Evolutionary conservation across 345 rosid species (phyloP).

Genomic region (Luvunga scandens): DNA sequence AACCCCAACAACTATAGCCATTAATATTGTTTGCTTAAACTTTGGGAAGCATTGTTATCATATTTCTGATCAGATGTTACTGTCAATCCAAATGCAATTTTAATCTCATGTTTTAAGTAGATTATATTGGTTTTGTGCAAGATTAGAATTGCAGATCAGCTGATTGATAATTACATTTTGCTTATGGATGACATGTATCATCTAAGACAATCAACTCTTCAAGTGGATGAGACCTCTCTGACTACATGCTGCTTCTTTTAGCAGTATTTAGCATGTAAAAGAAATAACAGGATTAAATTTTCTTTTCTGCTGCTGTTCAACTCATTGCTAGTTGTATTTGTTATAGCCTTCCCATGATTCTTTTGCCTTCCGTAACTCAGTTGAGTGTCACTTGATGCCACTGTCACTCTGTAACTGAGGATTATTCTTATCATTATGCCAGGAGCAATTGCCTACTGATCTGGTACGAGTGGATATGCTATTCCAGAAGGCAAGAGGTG

Average conservation of each 20-base stretch:
- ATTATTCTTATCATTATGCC: constrained; percentile 22
- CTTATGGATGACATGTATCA: not conserved
- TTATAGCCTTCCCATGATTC: not conserved
- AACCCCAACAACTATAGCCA: not conserved
- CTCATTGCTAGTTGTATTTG: not conserved
- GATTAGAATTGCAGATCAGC: not conserved
- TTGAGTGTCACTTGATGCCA: not conserved
- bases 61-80: not conserved
- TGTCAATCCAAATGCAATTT: not conserved
- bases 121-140: not conserved
- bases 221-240: not conserved
- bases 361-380: constrained; percentile 3
- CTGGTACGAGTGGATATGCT: constrained; percentile 77
- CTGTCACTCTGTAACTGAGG: constrained; percentile 3
- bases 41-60: not conserved
- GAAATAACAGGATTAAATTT: not conserved
- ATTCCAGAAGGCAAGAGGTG: constrained; percentile 63
- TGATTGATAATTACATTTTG: not conserved
- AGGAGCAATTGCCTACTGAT: constrained; percentile 93
- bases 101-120: not conserved
- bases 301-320: not conserved
- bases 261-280: not conserved
- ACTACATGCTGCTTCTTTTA: not conserved
- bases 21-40: not conserved
- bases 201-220: not conserved